Base-by-base conservation (phyloP, 1,284 basidiomycete genomes). In the Acaromyces ingoldii region DNA sequence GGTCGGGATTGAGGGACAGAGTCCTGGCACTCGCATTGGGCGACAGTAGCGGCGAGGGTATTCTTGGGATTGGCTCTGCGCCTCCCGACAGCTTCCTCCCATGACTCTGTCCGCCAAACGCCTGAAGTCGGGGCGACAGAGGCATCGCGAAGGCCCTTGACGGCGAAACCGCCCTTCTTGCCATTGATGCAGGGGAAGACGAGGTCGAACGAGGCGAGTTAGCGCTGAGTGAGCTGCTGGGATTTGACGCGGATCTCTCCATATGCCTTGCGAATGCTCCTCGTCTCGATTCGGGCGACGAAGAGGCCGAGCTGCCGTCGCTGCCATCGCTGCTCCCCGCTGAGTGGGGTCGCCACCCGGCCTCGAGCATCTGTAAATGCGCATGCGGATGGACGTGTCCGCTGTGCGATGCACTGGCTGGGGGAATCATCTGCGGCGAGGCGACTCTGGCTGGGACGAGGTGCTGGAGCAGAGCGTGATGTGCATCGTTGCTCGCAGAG, bases 61-160 rank as follows among this genome's bases (percentile, higher is more conserved):
- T 51, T 5, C 58, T 56, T 17, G 40, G 51, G 49, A 42, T 10
- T 2, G 26, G 19, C 30, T 10, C 55, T 17, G 58, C 47, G 17
- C 30, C 25, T 17, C 49, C 26, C 13, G 33, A 53, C 44, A 7
- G 51, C 44, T 22, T 43, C 42, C 34, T 55, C 40, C 38, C n/a
- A 15, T 45, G 47, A 39, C 26, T 15, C 56, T 57, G 31, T 29
- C 54, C 53, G 36, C 61, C 58, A 22, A 65, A 59, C 19, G 63
- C 57, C 39, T 67, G 63, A 6, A 67, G 50, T 25, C 63, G 57
- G 6, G 65, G 65, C 36, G 65, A 67, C 30, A 65, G 55, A 26
- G 60, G 60, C 7, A 57, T 42, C 40, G 49, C 62, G 21, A 55
- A 67, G 10, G 45, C 40, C 33, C 65, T 55, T 3, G 57, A 58